These are phyloP conservation scores for Ceratobasidium sp. DNA, from an alignment of 1,284 basidiomycete species.

Conservation along the genomic window DNA sequence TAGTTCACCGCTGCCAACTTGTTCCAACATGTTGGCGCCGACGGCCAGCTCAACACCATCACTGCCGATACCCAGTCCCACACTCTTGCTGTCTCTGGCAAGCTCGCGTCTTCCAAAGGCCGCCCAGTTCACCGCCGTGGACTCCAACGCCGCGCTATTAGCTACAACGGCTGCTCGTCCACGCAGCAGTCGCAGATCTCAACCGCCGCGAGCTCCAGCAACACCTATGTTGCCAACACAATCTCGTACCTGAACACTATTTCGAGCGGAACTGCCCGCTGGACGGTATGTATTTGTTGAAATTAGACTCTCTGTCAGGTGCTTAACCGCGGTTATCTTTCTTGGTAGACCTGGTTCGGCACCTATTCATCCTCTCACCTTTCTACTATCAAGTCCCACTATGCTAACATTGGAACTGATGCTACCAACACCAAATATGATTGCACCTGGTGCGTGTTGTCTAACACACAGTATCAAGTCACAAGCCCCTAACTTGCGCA, in stretches of 20 bases:
- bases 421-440: slow-evolving; percentile 42
- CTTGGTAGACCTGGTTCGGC: slow-evolving; percentile 41
- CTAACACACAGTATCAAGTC: too few relatives aligned
- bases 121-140: not conserved
- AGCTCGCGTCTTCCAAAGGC: slow-evolving; percentile 39
- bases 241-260: slow-evolving; percentile 9
- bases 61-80: slow-evolving; percentile 26
- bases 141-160: slow-evolving; percentile 18
- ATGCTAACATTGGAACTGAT: slow-evolving; percentile 36
- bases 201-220: slow-evolving; percentile 39
- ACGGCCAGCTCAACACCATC: slow-evolving; percentile 29
- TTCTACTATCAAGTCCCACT: slow-evolving; percentile 38
- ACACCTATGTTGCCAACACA: slow-evolving; percentile 40
- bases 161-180: slow-evolving; percentile 29
- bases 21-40: slow-evolving; percentile 26
- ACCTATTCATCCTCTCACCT: slow-evolving; percentile 15
- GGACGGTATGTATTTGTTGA: slow-evolving; percentile 9
- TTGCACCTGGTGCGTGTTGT: slow-evolving; percentile 28
- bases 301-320: too few relatives aligned
- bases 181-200: slow-evolving; percentile 35
- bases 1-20: slow-evolving; percentile 37
- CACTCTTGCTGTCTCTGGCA: slow-evolving; percentile 28
- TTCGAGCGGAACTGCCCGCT: slow-evolving; percentile 22
- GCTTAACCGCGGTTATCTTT: not conserved
- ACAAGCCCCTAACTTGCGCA: slow-evolving; percentile 11